Base-by-base conservation (phyloP, 768 basidiomycete species). In the Suillus subluteus region DNA sequence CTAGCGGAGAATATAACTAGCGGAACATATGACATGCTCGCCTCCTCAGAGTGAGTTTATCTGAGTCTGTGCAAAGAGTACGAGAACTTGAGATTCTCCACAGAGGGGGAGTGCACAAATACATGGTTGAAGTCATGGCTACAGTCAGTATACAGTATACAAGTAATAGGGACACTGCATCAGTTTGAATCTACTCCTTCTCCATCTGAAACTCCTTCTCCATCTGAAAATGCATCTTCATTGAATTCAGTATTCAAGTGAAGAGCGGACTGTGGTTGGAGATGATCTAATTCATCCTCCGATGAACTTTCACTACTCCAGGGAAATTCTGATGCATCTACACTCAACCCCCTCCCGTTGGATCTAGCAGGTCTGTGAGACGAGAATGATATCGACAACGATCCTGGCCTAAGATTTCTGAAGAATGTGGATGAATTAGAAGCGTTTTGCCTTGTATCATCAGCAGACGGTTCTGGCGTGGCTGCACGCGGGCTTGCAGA, bases 231-330 rank as follows among this genome's bases (percentile, higher is more conserved):
- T 8, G 62, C 18, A 32, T 68, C 66, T 62, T 55, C 67, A 48
- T 43, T 50, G n/a, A 62, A 46, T 58, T 58, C 65, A 62, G 69
- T 54, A 23, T 65, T 64, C 48, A 69, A 62, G 66, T 63, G 38
- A 32, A 68, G 58, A 35, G 40, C 11, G 21, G 52, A 58, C 54
- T 63, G 71, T 12, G 65, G 67, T 23, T 73, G 71, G 50, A 69
- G 65, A 16, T 69, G 54, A 4, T 70, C 65, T 15, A 73, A 61
- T 52, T 78, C 80, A 59, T 83, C 84, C 41, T 85, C 87, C 18
- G 85, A 86, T 13, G 87, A 88, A 63, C 83, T 88, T 71, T 88
- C 87, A 62, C 85, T 89, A 69, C 87, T 87, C 86, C 87, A 88
- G 2, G 73, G 73, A 52, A 76, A 75, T 56, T 82, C 83, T 21